These are phyloP conservation scores for Jatropha curcas DNA, from an alignment of 345 rosid species.

Conservation along the genomic window DNA sequence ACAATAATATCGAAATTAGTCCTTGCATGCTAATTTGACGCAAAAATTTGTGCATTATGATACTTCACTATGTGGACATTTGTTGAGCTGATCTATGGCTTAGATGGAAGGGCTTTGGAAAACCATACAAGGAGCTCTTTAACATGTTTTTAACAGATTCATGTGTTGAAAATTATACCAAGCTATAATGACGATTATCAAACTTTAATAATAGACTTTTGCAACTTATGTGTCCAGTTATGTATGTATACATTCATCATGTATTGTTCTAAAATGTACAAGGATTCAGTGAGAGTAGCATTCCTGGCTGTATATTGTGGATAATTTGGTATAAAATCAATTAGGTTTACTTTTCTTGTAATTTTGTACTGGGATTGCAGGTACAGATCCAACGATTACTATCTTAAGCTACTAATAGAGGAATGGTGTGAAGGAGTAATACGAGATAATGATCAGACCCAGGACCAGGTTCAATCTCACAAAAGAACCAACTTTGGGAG, in stretches of 20 bases:
- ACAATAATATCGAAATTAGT: neutral
- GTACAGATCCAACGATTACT: conserved; percentile 74
- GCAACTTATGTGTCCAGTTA: neutral
- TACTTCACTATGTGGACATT: neutral
- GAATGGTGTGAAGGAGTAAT: conserved; percentile 98
- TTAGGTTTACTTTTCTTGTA: neutral
- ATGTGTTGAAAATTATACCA: neutral
- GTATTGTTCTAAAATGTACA: neutral
- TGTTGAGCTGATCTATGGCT: neutral
- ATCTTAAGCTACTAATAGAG: conserved; percentile 81
- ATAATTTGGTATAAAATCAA: neutral
- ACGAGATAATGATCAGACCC: conserved; percentile 45
- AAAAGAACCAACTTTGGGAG: conserved; percentile 43
- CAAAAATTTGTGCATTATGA: neutral
- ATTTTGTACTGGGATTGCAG: conserved; percentile 40
- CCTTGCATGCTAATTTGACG: neutral
- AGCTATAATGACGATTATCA: neutral
- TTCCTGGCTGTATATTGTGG: conserved; percentile 2
- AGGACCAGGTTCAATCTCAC: conserved; percentile 31
- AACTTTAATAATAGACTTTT: neutral
- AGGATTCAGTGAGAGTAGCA: neutral
- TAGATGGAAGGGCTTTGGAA: neutral
- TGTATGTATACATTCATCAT: neutral
- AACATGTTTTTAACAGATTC: neutral
- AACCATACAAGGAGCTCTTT: neutral